These are phyloP conservation scores for Cotoneaster glaucophyllus DNA, from an alignment of 306 rosid genomes.

Conservation along the genomic window DNA sequence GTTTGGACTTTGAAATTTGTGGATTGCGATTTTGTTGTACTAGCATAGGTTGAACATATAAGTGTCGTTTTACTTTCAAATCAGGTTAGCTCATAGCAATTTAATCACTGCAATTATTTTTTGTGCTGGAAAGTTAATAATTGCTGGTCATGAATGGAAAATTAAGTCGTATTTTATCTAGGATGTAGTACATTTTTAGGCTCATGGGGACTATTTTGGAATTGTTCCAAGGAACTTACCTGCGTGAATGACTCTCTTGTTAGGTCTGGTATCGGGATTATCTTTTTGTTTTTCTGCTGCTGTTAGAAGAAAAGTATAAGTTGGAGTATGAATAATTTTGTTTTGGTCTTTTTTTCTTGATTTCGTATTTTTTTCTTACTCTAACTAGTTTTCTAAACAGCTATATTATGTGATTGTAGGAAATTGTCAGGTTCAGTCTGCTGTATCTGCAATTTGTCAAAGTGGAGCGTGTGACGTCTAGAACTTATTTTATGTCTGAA, in stretches of 20 bases:
- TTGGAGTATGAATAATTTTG: background rate
- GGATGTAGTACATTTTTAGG: background rate
- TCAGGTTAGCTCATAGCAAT: background rate
- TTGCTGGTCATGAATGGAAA: background rate
- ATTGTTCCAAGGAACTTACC: background rate
- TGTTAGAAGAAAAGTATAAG: background rate
- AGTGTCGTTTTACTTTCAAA: background rate
- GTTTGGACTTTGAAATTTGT: background rate
- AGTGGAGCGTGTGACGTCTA: constrained; percentile 51
- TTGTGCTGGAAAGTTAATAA: background rate
- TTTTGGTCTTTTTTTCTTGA: background rate
- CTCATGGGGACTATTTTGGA: background rate
- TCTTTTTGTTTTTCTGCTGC: background rate
- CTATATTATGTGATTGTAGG: constrained; percentile 14
- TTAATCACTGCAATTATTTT: background rate
- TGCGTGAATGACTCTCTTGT: background rate
- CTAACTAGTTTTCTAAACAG: background rate
- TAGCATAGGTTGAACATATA: background rate
- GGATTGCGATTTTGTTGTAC: background rate
- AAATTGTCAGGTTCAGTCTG: constrained; percentile 41
- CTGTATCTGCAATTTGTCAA: constrained; percentile 25
- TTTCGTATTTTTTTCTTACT: background rate
- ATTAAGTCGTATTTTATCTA: background rate
- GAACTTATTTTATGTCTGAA: constrained; percentile 67
- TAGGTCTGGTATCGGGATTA: background rate